These are phyloP conservation scores for Eucalyptus sideroxylon DNA, from an alignment of 345 rosid species.

Conservation along the genomic window DNA sequence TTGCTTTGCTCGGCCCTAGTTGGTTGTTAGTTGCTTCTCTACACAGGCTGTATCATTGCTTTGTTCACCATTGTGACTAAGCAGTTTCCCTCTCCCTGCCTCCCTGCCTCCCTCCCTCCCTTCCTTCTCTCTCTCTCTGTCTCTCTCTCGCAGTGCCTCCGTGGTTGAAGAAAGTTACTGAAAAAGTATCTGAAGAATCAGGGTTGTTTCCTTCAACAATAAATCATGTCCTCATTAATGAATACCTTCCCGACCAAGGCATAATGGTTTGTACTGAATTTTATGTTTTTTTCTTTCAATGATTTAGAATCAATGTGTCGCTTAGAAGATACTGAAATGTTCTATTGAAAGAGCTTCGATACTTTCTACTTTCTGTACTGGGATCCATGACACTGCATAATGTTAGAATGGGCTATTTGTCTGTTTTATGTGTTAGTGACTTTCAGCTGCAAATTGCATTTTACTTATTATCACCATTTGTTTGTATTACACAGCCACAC, in stretches of 20 bases:
- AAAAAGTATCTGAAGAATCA: constrained; percentile 47
- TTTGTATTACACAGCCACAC: constrained; percentile 45
- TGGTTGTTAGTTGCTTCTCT: background rate
- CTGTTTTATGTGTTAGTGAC: background rate
- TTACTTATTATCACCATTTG: background rate
- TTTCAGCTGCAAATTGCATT: background rate
- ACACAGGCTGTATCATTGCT: background rate
- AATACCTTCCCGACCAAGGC: constrained; percentile 78
- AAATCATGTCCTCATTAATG: constrained; percentile 88
- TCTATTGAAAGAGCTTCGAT: background rate
- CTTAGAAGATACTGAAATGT: background rate
- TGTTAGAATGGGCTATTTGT: background rate
- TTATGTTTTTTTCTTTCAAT: background rate
- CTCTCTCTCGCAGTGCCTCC: constrained; percentile 54
- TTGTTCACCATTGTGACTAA: background rate
- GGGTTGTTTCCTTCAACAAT: constrained; percentile 65
- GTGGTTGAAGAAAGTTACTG: constrained; percentile 53
- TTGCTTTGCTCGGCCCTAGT: background rate
- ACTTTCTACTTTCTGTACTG: background rate
- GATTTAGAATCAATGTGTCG: background rate
- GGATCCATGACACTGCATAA: background rate
- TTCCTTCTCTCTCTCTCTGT: background rate
- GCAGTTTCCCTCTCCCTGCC: background rate
- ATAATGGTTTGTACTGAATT: constrained; percentile 49
- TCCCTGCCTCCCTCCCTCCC: too few relatives aligned